Evolutionary conservation across 306 rosid genomes (phyloP).

Genomic region (Urtica urens): DNA sequence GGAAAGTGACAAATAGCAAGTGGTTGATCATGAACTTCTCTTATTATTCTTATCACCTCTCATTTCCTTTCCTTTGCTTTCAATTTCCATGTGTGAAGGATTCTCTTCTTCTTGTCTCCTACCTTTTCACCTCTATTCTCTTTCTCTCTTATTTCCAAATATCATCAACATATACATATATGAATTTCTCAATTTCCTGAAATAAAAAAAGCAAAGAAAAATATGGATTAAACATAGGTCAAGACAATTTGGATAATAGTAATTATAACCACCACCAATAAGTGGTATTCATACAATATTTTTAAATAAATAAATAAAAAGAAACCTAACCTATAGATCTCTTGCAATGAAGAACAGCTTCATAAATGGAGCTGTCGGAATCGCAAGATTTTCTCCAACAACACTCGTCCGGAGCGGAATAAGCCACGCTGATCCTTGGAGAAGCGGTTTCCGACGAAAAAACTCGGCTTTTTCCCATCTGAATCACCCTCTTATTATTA

Average conservation of each 20-base stretch:
- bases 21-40: constrained; percentile 40
- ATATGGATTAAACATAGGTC: not conserved
- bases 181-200: constrained; percentile 44
- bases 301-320: too few species aligned
- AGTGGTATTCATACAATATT: too few species aligned
- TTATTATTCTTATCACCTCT: constrained; percentile 28
- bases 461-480: constrained; percentile 44
- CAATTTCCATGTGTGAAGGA: constrained; percentile 35
- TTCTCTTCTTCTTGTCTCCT: constrained; percentile 10
- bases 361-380: constrained; percentile 90
- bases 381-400: constrained; percentile 87
- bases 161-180: not conserved
- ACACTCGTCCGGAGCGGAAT: constrained; percentile 45
- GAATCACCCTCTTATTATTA: constrained; percentile 35
- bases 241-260: not conserved
- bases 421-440: constrained; percentile 68
- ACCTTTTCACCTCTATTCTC: constrained; percentile 16
- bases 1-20: constrained; percentile 39
- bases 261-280: not conserved
- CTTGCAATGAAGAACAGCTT: constrained; percentile 97
- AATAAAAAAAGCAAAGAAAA: too few species aligned
- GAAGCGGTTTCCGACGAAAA: constrained; percentile 44
- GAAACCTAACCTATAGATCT: constrained; percentile 59
- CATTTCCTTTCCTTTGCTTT: constrained; percentile 18
- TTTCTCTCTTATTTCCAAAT: not conserved